These are phyloP conservation scores for Whalleya microplaca DNA, from an alignment of 2,329 filamentous ascomycete genomes.

Conservation along the genomic window DNA sequence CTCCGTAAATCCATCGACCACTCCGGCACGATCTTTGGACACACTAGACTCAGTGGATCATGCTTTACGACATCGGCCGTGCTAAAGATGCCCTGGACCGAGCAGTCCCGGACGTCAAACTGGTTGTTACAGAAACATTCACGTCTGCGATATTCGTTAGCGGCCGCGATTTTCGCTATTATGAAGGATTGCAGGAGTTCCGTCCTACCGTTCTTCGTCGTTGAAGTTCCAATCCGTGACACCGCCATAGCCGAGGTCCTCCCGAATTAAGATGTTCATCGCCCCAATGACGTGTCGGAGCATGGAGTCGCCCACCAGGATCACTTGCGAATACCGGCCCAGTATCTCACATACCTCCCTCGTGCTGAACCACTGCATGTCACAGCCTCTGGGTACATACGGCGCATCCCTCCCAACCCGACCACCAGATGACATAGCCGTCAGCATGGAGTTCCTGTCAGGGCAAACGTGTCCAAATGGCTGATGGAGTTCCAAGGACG, in stretches of 20 bases:
- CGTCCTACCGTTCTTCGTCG: conserved; percentile 43
- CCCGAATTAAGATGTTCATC: conserved; percentile 49
- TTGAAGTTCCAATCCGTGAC: conserved; percentile 54
- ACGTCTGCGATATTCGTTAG: conserved; percentile 33
- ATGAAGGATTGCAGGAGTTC: not conserved
- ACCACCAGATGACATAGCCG: conserved; percentile 47
- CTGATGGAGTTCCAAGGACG: conserved; percentile 47
- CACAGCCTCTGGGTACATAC: conserved; percentile 49
- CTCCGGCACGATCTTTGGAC: conserved; percentile 38
- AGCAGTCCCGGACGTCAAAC: conserved; percentile 53
- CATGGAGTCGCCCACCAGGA: conserved; percentile 54
- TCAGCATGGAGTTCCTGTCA: conserved; percentile 41
- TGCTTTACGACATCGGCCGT: conserved; percentile 48
- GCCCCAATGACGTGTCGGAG: conserved; percentile 51
- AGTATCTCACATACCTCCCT: conserved; percentile 50
- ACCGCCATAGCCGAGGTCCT: conserved; percentile 51
- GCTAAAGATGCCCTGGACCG: conserved; percentile 52
- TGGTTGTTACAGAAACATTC: conserved; percentile 54
- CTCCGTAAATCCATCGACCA: conserved; percentile 34
- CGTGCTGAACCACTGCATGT: conserved; percentile 52
- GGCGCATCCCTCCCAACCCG: conserved; percentile 49
- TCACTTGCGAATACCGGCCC: conserved; percentile 48
- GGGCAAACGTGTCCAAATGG: conserved; percentile 40
- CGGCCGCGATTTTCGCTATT: not conserved
- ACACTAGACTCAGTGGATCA: conserved; percentile 47